Conservation (phyloP, 2,329 filamentous ascomycete species). For the Stagonosporopsis rhizophila region DNA sequence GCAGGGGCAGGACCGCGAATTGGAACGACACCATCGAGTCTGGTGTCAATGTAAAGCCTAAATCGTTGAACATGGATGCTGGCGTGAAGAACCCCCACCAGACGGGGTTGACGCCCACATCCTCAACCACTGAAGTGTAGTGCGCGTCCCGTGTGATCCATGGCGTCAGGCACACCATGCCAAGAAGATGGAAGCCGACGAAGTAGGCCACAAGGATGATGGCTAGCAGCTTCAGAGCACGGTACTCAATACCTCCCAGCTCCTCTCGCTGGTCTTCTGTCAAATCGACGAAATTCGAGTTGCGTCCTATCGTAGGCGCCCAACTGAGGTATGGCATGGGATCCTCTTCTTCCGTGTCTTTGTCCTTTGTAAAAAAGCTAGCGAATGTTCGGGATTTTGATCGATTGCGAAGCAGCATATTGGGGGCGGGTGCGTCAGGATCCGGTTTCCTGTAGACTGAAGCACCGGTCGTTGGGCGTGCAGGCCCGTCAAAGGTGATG, state of each 20-base stretch:
- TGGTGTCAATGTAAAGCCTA: constrained; percentile 91
- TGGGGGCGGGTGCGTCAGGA: constrained; percentile 18
- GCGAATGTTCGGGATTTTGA: constrained; percentile 61
- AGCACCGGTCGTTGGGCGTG: constrained; percentile 45
- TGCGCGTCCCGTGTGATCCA: constrained; percentile 74
- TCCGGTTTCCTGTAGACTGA: constrained; percentile 36
- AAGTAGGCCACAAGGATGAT: constrained; percentile 80
- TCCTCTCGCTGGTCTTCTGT: constrained; percentile 93
- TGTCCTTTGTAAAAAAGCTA: constrained; percentile 64
- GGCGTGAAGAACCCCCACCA: constrained; percentile 97
- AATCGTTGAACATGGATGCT: constrained; percentile 88
- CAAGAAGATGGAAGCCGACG: constrained; percentile 80
- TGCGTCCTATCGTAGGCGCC: constrained; percentile 89
- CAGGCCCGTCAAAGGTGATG: constrained; percentile 73
- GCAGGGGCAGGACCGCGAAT: constrained; percentile 74
- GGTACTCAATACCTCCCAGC: constrained; percentile 94
- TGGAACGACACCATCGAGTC: constrained; percentile 95
- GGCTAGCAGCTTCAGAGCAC: constrained; percentile 85
- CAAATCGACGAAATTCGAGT: constrained; percentile 89
- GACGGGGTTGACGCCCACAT: constrained; percentile 66
- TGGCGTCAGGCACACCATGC: constrained; percentile 74
- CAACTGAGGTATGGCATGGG: constrained; percentile 91
- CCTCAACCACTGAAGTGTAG: constrained; percentile 69
- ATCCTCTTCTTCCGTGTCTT: constrained; percentile 60
- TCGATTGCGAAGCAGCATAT: constrained; percentile 34